Base-by-base conservation (phyloP, 768 basidiomycete species). In the Rhodotorula sphaerocarpa region DNA sequence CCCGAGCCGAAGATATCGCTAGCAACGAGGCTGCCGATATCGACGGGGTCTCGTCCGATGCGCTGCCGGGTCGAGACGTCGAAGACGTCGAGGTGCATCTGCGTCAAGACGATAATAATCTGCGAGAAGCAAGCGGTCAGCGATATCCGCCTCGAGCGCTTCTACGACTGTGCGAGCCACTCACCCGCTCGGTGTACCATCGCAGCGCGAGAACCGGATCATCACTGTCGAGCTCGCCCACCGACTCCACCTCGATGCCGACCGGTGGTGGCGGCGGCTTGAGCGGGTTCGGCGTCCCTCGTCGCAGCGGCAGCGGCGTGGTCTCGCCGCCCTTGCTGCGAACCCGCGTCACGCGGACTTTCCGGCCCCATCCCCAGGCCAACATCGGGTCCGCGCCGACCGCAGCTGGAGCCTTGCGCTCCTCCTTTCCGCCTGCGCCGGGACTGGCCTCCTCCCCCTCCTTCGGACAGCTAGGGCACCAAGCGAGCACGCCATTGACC, bases 171-270 rank as follows among this genome's bases (percentile, higher is more conserved):
- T 7, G 23, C 47, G 18, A 14, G 7, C 11, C 73, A 84, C 91
- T 77, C 78, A 96, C 93, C 77, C 85, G 82, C 62, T 79, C 78
- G 75, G 89, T 92, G 71, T 91, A 78, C 95, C 93, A 96, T 67
- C 90, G 86, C 36, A 95, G 63, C 65, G 83, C 80, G 71, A 87
- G 83, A 1, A 82, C 77, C 34, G 90, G 79, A 28, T 80, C 79
- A 16, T 86, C 86, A 48, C 58, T 63, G 0, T 28, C 20, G 59
- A 63, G 61, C 7, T 50, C 52, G 5, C 50, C 61, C 15, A 56
- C 39, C 34, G 83, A 75, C 57, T 80, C 80, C 50, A 71, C 80
- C 41, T 51, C 85, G 28, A 67, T 52, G 9, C 46, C 55, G 82
- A 15, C 82, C 39, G 75, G 75, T 16, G 80, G 73, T 3, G 48